Percentiles rank a stretch among this genome's conserved stretches.
Evolutionary conservation across 257 asterid genomes (phyloP).

Genomic region (Solanum dulcamara): DNA sequence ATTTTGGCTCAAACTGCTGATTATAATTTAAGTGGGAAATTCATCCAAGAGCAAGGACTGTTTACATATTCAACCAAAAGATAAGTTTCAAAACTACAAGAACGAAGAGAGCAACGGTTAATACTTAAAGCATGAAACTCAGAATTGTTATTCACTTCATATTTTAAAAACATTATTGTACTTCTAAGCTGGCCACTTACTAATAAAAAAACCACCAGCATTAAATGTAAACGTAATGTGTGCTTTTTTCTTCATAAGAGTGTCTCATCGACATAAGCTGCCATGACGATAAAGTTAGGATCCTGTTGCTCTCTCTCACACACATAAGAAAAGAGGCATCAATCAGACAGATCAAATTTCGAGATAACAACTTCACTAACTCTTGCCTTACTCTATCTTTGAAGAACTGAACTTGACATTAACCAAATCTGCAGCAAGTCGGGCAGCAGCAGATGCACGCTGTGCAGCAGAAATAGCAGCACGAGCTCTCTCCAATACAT

Average conservation of each 20-base stretch:
- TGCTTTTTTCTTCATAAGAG: neutral
- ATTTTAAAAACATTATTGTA: neutral
- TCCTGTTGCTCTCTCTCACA: neutral
- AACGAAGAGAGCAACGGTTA: neutral
- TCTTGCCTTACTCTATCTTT: conserved; percentile 24
- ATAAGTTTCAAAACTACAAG: neutral
- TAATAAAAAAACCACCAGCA: neutral
- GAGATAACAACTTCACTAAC: neutral
- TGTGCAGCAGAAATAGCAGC: conserved; percentile 83
- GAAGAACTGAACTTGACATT: conserved; percentile 22
- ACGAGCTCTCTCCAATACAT: conserved; percentile 57
- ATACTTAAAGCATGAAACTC: neutral
- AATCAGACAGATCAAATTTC: neutral
- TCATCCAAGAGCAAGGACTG: neutral
- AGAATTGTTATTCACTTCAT: neutral
- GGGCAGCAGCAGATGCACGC: conserved; percentile 93
- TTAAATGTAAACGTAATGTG: neutral
- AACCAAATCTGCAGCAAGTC: conserved; percentile 71
- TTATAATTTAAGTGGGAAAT: neutral
- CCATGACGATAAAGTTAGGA: neutral
- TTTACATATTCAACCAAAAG: neutral
- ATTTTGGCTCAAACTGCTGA: neutral
- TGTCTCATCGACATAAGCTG: neutral
- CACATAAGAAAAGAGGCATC: neutral
- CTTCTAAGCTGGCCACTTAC: neutral